phyloP scores from a whole-genome alignment of 164 flowering plant species.

The Chloranthus sessilifolius region DNA sequence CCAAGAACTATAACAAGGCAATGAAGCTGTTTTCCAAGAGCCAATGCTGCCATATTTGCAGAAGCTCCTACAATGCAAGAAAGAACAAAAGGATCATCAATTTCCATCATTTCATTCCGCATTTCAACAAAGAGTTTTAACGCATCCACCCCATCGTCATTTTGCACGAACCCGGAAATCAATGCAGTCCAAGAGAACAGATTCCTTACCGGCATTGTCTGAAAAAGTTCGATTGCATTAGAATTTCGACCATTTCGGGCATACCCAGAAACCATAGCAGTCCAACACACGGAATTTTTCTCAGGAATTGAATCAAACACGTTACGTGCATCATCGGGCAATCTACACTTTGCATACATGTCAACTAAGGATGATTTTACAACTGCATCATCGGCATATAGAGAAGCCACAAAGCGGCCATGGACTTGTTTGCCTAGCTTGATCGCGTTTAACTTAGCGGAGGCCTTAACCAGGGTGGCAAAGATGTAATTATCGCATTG shows the following conservation, averaged over 20 bases:
- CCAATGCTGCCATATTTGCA: constrained; percentile 55
- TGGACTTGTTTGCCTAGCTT: constrained; percentile 70
- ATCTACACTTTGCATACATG: constrained; percentile 78
- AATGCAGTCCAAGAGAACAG: constrained; percentile 73
- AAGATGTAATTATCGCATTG: constrained; percentile 59
- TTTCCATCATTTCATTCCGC: constrained; percentile 42
- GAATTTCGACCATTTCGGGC: constrained; percentile 46
- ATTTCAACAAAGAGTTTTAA: constrained; percentile 42
- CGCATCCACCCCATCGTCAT: constrained; percentile 43
- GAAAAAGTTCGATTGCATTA: constrained; percentile 56
- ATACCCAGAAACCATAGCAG: constrained; percentile 71
- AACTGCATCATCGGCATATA: constrained; percentile 52
- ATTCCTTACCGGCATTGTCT: constrained; percentile 30
- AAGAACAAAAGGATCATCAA: constrained; percentile 64
- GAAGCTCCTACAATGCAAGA: constrained; percentile 61
- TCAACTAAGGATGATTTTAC: constrained; percentile 73
- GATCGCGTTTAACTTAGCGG: constrained; percentile 31
- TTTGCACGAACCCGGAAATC: constrained; percentile 75
- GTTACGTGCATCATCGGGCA: constrained; percentile 36
- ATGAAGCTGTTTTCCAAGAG: constrained; percentile 73
- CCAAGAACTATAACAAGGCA: constrained; percentile 55
- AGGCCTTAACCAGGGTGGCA: constrained; percentile 58
- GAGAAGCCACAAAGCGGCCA: constrained; percentile 41
- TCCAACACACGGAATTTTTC: constrained; percentile 54
- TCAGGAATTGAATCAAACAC: constrained; percentile 47